Evolutionary conservation across 2,329 filamentous ascomycete genomes (phyloP).

Genomic region (Tolypocladium amazonense): DNA sequence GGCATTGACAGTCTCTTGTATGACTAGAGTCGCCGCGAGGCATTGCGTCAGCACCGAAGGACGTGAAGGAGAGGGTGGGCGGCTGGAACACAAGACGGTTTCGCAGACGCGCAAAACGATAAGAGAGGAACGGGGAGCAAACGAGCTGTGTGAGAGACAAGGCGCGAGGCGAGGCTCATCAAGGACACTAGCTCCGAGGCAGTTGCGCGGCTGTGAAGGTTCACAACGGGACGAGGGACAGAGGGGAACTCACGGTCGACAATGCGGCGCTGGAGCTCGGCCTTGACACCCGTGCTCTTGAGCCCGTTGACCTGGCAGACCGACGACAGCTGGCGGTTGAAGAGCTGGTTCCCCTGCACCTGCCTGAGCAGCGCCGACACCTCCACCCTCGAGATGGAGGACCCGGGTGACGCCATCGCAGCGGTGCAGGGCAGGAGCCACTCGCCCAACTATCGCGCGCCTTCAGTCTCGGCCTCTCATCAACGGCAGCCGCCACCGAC

Average conservation of each 20-base stretch:
- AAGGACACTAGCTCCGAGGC: not conserved
- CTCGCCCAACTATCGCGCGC: not conserved
- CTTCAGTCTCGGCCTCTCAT: not conserved
- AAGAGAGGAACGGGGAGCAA: not conserved
- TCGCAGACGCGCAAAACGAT: not conserved
- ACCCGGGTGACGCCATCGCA: conserved; percentile 14
- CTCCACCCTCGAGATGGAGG: conserved; percentile 26
- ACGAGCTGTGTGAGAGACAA: not conserved
- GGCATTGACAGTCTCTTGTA: conserved; percentile 25
- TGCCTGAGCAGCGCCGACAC: conserved; percentile 33
- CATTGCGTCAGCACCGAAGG: conserved; percentile 1
- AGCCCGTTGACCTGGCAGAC: conserved; percentile 69
- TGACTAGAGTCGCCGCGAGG: conserved; percentile 19
- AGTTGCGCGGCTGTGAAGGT: not conserved
- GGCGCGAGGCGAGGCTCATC: not conserved
- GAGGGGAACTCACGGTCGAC: conserved; percentile 55
- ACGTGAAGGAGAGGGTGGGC: not conserved
- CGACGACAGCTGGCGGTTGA: conserved; percentile 58
- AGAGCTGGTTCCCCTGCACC: conserved; percentile 31
- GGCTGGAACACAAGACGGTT: not conserved
- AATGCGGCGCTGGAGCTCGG: conserved; percentile 68
- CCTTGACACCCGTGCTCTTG: conserved; percentile 75
- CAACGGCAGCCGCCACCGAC: not conserved
- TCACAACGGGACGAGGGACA: not conserved
- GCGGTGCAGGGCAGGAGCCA: not conserved